Base-by-base conservation (phyloP, 2,329 filamentous ascomycete species). In the Sporothrix sp. region DNA sequence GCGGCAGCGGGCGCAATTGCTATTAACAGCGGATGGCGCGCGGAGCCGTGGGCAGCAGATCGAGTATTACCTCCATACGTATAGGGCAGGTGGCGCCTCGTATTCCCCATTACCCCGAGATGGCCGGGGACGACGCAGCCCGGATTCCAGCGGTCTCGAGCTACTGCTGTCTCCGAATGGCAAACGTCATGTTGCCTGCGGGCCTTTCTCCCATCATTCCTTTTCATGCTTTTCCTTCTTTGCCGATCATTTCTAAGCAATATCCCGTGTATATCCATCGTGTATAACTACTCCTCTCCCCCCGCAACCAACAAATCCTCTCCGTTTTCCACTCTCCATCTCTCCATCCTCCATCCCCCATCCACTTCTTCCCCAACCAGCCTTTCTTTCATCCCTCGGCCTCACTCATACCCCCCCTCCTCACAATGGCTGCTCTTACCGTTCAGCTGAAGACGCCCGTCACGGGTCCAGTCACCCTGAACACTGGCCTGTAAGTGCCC, bases 401-500 rank as follows among this genome's bases (percentile, higher is more conserved):
- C 25, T 10, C 25, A 4, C 32, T 25, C n/a, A 14, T 37, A n/a
- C n/a, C n/a, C n/a, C n/a, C 25, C 13, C 36, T 37, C 23, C 9
- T 28, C 58, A 63, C 45, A 47, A 67, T 67, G 65, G 56, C 64
- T 16, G 56, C 57, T 56, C 54, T 65, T 25, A 61, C 58, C 51
- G 68, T 75, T 57, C 74, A 82, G 65, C 75, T 88, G 61, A 78
- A 81, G 70, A 87, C 84, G 60, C 84, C 85, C 52, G 56, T 78
- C 58, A 79, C 79, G 59, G 83, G 78, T 64, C 37, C 66, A 55
- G 78, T 76, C 65, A 67, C 71, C 61, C 78, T 82, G 61, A 78
- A 78, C 58, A 79, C 75, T 53, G 78, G 78, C 65, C 69, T 82
- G 78, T 82, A 69, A 65, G 78, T 48, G n/a, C n/a, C n/a, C n/a